Conservation (phyloP, 108 stramenopile species). For the Skeletonema grethae region DNA sequence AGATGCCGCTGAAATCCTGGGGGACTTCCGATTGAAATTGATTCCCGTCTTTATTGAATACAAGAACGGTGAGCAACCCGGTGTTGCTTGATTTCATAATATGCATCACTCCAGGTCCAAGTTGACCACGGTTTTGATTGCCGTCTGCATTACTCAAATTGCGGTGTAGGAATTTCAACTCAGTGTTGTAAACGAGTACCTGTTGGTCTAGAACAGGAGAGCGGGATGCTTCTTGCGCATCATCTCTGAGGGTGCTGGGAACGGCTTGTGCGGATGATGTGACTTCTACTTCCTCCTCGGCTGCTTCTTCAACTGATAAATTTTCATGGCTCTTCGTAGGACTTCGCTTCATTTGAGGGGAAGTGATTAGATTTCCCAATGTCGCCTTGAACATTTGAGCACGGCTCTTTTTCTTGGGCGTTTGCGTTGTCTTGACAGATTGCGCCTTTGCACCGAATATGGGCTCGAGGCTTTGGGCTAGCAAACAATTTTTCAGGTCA, state of each 20-base stretch:
- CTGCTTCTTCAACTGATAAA: not conserved
- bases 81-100: not conserved
- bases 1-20: not conserved
- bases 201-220: too few species aligned
- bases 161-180: not conserved
- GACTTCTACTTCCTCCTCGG: not conserved
- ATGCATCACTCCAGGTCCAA: not conserved
- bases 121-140: not conserved
- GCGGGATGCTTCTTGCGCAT: too few species aligned
- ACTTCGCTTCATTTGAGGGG: not conserved
- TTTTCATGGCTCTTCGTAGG: not conserved
- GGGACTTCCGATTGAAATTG: not conserved
- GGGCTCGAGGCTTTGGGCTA: not conserved
- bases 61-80: not conserved
- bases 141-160: not conserved
- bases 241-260: too few species aligned
- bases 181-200: not conserved
- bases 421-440: too few species aligned
- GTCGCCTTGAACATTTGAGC: not conserved
- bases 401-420: not conserved
- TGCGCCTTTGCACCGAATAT: not conserved
- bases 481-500: not conserved
- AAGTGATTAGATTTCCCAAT: too few species aligned
- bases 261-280: too few species aligned
- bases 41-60: not conserved